Conservation (phyloP, 2,329 filamentous ascomycete species). For the Rachicladosporium sp. region DNA sequence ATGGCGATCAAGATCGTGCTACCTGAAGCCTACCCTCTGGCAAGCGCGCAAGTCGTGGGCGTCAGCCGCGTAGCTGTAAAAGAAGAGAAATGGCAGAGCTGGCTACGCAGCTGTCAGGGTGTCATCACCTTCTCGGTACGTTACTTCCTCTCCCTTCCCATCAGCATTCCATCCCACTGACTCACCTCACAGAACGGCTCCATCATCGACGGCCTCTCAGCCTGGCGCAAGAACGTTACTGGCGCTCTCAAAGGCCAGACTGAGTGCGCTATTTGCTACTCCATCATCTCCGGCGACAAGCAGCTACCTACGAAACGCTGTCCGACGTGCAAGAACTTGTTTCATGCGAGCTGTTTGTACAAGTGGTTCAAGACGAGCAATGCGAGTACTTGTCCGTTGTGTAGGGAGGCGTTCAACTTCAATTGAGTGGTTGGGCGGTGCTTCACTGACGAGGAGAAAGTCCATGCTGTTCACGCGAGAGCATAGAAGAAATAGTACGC, state of each 20-base stretch:
- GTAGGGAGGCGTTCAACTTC: slow-evolving; percentile 72
- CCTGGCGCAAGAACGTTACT: slow-evolving; percentile 77
- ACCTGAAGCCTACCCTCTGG: slow-evolving; percentile 70
- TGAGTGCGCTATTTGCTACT: slow-evolving; percentile 96
- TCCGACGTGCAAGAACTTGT: slow-evolving; percentile 83
- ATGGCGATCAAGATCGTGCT: slow-evolving; percentile 74
- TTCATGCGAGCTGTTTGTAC: slow-evolving; percentile 81
- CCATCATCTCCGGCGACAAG: slow-evolving; percentile 78
- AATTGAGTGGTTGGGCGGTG: slow-evolving; percentile 21
- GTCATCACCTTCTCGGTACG: slow-evolving; percentile 77
- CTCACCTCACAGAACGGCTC: slow-evolving; percentile 51
- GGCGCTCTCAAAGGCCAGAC: slow-evolving; percentile 83
- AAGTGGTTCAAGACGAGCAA: slow-evolving; percentile 96
- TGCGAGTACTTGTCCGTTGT: slow-evolving; percentile 82
- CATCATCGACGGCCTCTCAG: slow-evolving; percentile 72
- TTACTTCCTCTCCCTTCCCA: slow-evolving; percentile 1
- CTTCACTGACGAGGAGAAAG: too few relatives aligned
- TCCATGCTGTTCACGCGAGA: too few relatives aligned
- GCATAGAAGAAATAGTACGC: too few relatives aligned
- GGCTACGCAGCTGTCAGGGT: slow-evolving; percentile 78
- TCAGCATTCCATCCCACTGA: not conserved
- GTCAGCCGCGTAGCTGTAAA: slow-evolving; percentile 75
- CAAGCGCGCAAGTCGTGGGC: slow-evolving; percentile 62
- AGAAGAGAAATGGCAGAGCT: slow-evolving; percentile 85
- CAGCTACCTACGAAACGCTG: slow-evolving; percentile 87